phyloP scores from a whole-genome alignment of 1,284 basidiomycete species.

The Cryptococcus sp. region DNA sequence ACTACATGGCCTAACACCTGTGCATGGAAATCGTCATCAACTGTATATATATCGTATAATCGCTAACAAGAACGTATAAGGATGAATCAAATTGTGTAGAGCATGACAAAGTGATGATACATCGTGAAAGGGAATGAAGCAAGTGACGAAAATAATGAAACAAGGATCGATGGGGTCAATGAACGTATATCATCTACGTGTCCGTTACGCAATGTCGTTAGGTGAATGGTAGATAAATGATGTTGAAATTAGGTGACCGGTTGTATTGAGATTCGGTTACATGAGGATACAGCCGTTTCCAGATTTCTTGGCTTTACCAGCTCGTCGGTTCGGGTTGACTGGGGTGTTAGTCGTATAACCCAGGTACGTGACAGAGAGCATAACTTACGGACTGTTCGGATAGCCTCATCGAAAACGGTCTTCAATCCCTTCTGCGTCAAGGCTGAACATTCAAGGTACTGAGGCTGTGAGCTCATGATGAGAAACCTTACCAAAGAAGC shows the following conservation, averaged over 20 bases:
- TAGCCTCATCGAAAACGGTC: constrained; percentile 95
- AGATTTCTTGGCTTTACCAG: constrained; percentile 36
- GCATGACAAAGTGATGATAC: no score
- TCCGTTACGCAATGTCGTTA: background rate
- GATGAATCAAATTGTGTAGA: no score
- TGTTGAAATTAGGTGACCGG: background rate
- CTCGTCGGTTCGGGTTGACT: constrained; percentile 45
- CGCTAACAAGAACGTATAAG: no score
- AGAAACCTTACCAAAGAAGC: background rate
- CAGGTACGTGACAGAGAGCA: background rate
- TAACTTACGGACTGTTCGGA: constrained; percentile 68
- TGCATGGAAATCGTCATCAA: no score
- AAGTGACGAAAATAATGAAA: background rate
- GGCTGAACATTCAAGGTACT: constrained; percentile 54
- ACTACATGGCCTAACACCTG: no score
- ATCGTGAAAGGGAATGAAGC: background rate
- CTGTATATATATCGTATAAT: no score
- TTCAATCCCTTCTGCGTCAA: constrained; percentile 96
- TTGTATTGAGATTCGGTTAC: constrained; percentile 11
- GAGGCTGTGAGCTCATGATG: background rate
- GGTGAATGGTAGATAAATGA: background rate
- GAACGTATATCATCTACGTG: background rate
- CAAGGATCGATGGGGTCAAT: background rate
- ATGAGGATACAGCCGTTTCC: constrained; percentile 35
- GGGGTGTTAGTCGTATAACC: background rate